phyloP scores from a whole-genome alignment of 1,284 basidiomycete species.

The Veloporphyrellus conicus region DNA sequence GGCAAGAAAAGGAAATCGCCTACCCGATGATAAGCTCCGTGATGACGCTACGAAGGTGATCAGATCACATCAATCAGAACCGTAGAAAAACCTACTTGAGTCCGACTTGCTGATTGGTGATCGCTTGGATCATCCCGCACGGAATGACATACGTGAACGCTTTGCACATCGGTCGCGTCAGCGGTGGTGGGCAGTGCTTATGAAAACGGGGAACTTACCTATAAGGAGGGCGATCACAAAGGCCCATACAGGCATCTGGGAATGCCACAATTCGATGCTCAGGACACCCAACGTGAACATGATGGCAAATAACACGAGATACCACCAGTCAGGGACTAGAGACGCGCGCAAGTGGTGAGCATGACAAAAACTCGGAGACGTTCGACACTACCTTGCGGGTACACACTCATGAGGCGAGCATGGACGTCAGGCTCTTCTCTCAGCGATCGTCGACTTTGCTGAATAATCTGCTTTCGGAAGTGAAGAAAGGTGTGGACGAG shows the following conservation, averaged over 20 bases:
- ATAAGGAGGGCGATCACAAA: slow-evolving; percentile 42
- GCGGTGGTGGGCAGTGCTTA: neutral
- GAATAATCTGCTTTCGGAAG: slow-evolving; percentile 59
- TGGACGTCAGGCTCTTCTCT: slow-evolving; percentile 68
- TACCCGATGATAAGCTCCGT: slow-evolving; percentile 49
- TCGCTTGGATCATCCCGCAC: slow-evolving; percentile 44
- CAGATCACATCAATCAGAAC: neutral
- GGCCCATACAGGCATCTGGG: slow-evolving; percentile 54
- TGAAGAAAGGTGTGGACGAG: slow-evolving; percentile 64
- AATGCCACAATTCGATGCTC: slow-evolving; percentile 56
- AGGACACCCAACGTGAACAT: slow-evolving; percentile 54
- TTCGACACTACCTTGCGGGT: slow-evolving; percentile 42
- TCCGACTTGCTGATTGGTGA: slow-evolving; percentile 43
- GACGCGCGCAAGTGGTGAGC: too few species aligned
- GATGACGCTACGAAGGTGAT: slow-evolving; percentile 31
- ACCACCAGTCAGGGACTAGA: slow-evolving; percentile 34
- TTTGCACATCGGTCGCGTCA: slow-evolving; percentile 16
- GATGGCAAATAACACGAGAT: slow-evolving; percentile 27
- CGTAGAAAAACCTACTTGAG: slow-evolving; percentile 31
- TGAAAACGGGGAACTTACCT: slow-evolving; percentile 20
- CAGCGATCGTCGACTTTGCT: slow-evolving; percentile 44
- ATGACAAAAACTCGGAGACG: too few species aligned
- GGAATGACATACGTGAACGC: slow-evolving; percentile 45
- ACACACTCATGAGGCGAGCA: slow-evolving; percentile 60
- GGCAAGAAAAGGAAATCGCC: neutral